Evolutionary conservation across 305 asterid species (phyloP).

Genomic region (Nicotiana rustica): DNA sequence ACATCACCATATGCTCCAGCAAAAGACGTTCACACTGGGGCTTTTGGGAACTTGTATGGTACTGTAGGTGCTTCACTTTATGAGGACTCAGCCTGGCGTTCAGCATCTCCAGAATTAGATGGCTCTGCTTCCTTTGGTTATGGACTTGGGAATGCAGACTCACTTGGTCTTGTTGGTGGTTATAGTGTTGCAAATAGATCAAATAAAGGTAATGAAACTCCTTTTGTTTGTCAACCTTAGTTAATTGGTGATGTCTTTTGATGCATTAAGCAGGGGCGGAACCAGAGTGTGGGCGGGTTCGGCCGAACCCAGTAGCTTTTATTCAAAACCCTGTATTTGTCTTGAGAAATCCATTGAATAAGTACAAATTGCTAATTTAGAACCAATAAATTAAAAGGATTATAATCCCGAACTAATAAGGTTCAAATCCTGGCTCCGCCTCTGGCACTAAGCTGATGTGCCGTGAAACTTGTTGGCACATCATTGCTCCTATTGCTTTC

Average conservation of each 20-base stretch:
- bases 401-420: too few relatives aligned
- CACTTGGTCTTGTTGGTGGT: conserved; percentile 61
- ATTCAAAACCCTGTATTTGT: too few relatives aligned
- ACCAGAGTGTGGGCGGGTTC: too few relatives aligned
- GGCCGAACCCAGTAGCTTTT: too few relatives aligned
- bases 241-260: neutral
- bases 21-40: conserved; percentile 21
- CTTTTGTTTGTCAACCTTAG: neutral
- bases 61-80: conserved; percentile 49
- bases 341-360: too few relatives aligned
- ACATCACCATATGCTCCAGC: conserved; percentile 37
- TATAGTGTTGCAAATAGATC: conserved; percentile 56
- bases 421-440: too few relatives aligned
- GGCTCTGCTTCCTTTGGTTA: conserved; percentile 51
- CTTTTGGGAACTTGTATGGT: conserved; percentile 38
- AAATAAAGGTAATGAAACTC: conserved; percentile 54
- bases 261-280: neutral
- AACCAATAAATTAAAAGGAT: too few relatives aligned
- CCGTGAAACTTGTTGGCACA: conserved; percentile 1
- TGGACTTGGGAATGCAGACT: conserved; percentile 45
- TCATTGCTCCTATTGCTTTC: neutral
- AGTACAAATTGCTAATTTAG: too few relatives aligned
- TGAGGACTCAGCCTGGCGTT: conserved; percentile 53
- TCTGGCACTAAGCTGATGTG: neutral
- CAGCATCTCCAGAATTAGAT: conserved; percentile 55